Evolutionary conservation across 345 rosid genomes (phyloP).

Genomic region (Salix dunnii): DNA sequence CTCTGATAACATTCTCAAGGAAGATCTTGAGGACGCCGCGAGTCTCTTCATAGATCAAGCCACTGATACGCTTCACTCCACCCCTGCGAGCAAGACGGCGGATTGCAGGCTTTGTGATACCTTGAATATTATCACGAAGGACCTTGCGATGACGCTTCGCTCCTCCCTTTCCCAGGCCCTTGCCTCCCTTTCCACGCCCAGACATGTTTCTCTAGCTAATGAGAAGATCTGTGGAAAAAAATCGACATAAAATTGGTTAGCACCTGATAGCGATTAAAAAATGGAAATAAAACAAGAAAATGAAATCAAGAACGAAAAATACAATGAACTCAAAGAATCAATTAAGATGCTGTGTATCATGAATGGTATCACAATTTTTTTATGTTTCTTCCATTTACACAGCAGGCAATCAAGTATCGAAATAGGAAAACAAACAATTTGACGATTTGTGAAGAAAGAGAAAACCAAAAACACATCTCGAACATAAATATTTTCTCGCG

Average conservation of each 20-base stretch:
- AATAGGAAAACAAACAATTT: too few relatives aligned
- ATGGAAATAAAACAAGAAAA: not conserved
- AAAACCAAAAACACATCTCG: not conserved
- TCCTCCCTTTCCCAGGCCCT: constrained; percentile 23
- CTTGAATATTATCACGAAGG: constrained; percentile 18
- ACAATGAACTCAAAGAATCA: not conserved
- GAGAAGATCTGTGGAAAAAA: not conserved
- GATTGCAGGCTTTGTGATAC: constrained; percentile 15
- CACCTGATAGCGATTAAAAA: not conserved
- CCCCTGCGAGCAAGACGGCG: constrained; percentile 16
- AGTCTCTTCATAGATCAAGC: constrained; percentile 14
- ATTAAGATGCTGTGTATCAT: not conserved
- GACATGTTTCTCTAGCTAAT: not conserved
- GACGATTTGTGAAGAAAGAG: too few relatives aligned
- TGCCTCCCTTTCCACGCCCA: constrained; percentile 23
- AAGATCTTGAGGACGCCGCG: constrained; percentile 15
- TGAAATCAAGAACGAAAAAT: too few relatives aligned
- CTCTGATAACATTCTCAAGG: constrained; percentile 16
- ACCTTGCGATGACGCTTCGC: constrained; percentile 21
- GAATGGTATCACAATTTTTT: not conserved
- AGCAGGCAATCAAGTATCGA: too few relatives aligned
- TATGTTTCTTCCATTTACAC: not conserved
- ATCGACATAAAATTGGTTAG: not conserved
- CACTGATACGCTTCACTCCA: constrained; percentile 14
- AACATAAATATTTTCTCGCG: not conserved